Evolutionary conservation across 305 asterid species (phyloP).

Genomic region (Ajuga reptans): DNA sequence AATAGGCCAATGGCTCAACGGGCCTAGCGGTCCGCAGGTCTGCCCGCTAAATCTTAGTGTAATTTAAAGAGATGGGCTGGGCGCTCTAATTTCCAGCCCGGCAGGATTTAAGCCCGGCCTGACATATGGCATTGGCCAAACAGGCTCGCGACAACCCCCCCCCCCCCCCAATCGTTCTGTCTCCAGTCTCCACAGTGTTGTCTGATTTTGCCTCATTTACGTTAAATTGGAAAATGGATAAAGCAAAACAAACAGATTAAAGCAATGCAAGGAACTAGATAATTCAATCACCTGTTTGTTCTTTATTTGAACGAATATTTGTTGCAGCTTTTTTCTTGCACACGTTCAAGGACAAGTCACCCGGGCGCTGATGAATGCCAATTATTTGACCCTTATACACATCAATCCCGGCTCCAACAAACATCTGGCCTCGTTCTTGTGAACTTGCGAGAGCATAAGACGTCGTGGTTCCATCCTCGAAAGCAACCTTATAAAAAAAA

Average conservation of each 20-base stretch:
- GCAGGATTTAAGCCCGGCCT: too few relatives aligned
- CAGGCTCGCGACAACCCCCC: too few relatives aligned
- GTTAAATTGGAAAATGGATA: not conserved
- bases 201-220: too few relatives aligned
- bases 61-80: too few relatives aligned
- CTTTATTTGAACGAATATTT: slow-evolving; percentile 89
- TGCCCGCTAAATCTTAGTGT: too few relatives aligned
- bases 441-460: slow-evolving; percentile 90
- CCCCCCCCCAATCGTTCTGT: too few relatives aligned
- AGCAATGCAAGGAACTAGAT: slow-evolving; percentile 8
- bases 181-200: too few relatives aligned
- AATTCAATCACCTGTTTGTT: slow-evolving; percentile 56
- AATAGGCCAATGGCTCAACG: too few relatives aligned
- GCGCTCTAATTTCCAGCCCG: too few relatives aligned
- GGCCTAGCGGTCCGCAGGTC: too few relatives aligned
- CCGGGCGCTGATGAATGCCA: slow-evolving; percentile 95
- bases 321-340: slow-evolving; percentile 99
- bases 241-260: not conserved
- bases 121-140: too few relatives aligned
- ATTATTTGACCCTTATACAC: slow-evolving; percentile 94
- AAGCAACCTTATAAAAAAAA: slow-evolving; percentile 54
- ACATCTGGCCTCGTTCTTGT: slow-evolving; percentile 94
- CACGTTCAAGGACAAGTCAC: slow-evolving; percentile 85
- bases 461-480: slow-evolving; percentile 83
- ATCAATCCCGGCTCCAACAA: slow-evolving; percentile 69